phyloP scores from a whole-genome alignment of 2,329 filamentous ascomycete species.

The Aspergillus latus region DNA sequence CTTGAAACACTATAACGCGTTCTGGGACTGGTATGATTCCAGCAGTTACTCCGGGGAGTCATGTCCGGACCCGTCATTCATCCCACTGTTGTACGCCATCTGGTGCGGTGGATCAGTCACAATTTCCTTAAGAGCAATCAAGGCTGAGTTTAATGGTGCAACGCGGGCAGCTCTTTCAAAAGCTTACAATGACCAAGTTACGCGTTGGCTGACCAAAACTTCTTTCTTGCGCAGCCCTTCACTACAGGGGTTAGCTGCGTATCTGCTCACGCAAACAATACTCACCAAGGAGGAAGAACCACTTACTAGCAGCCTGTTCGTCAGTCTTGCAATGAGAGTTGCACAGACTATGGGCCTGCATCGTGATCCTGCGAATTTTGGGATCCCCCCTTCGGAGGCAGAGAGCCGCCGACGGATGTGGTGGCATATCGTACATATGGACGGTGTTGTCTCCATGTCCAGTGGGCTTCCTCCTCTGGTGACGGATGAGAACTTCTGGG shows the following conservation, averaged over 20 bases:
- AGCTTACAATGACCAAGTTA: slow-evolving; percentile 44
- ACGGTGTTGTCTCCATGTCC: slow-evolving; percentile 51
- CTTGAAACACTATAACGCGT: slow-evolving; percentile 42
- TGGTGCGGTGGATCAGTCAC: slow-evolving; percentile 52
- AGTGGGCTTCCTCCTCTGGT: slow-evolving; percentile 50
- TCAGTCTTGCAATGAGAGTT: slow-evolving; percentile 48
- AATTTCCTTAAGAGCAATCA: slow-evolving; percentile 43
- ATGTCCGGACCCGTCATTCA: slow-evolving; percentile 43
- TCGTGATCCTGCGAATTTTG: slow-evolving; percentile 50
- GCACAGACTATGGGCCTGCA: slow-evolving; percentile 52
- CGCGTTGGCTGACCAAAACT: slow-evolving; percentile 43
- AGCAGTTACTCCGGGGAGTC: slow-evolving; percentile 36
- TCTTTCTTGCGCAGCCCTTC: slow-evolving; percentile 49
- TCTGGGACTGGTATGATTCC: slow-evolving; percentile 49
- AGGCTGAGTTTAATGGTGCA: slow-evolving; percentile 39
- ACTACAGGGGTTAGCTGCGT: slow-evolving; percentile 47
- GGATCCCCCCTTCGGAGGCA: slow-evolving; percentile 45
- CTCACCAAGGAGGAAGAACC: slow-evolving; percentile 51
- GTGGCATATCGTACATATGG: slow-evolving; percentile 53
- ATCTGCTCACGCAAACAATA: slow-evolving; percentile 49
- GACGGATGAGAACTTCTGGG: slow-evolving; percentile 50
- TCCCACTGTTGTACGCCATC: slow-evolving; percentile 48
- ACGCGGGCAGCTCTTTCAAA: slow-evolving; percentile 40
- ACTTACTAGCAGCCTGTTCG: slow-evolving; percentile 49
- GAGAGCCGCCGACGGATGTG: slow-evolving; percentile 48